Evolutionary conservation across 306 rosid species (phyloP).

Genomic region (Pyrus bretschneideri): DNA sequence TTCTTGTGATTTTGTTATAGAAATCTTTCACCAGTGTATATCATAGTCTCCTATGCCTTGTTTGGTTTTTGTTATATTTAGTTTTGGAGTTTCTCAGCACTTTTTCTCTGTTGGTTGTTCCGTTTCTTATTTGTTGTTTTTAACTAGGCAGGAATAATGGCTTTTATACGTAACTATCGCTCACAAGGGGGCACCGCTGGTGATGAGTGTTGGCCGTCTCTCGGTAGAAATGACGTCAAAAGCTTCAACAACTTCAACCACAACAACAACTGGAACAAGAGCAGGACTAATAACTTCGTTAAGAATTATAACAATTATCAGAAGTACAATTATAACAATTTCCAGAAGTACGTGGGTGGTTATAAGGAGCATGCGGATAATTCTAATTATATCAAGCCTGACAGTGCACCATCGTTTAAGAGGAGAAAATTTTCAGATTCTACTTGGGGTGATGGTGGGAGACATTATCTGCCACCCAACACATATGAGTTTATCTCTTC

Average conservation of each 20-base stretch:
- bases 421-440: constrained; percentile 70
- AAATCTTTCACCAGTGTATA: not conserved
- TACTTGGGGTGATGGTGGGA: constrained; percentile 54
- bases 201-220: constrained; percentile 44
- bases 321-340: constrained; percentile 17
- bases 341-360: constrained; percentile 19
- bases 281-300: constrained; percentile 35
- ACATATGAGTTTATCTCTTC: constrained; percentile 33
- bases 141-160: constrained; percentile 54
- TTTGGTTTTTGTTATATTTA: not conserved
- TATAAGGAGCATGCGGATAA: constrained; percentile 28
- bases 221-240: constrained; percentile 33
- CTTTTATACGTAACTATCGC: constrained; percentile 44
- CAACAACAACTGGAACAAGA: constrained; percentile 40
- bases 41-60: not conserved
- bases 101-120: not conserved
- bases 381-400: constrained; percentile 30
- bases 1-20: not conserved
- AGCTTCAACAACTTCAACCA: constrained; percentile 7
- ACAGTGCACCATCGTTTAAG: constrained; percentile 46
- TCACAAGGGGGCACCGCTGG: constrained; percentile 38
- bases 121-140: not conserved
- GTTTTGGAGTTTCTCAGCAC: not conserved
- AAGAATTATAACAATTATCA: constrained; percentile 29
- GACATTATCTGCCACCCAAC: constrained; percentile 39